Evolutionary conservation across 306 rosid species (phyloP).

Genomic region (Rosa multiflora): DNA sequence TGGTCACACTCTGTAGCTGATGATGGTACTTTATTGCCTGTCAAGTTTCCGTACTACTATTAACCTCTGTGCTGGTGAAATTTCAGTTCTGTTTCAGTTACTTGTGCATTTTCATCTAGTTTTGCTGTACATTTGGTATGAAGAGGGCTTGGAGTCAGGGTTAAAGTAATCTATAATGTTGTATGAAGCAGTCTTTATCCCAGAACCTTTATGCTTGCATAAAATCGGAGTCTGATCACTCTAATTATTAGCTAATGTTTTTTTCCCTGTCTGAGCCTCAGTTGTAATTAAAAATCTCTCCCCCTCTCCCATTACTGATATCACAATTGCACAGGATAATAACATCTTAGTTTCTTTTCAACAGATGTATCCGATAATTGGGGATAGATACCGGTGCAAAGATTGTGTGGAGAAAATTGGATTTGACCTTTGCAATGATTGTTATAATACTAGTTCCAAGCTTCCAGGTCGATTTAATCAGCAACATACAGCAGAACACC

Average conservation of each 20-base stretch:
- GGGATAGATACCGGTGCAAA: conserved; percentile 72
- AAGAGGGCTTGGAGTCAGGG: neutral
- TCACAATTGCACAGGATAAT: neutral
- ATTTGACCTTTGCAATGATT: conserved; percentile 78
- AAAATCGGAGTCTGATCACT: neutral
- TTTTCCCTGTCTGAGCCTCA: neutral
- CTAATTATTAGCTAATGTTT: neutral
- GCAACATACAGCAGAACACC: conserved; percentile 84
- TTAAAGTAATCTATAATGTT: neutral
- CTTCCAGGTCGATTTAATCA: conserved; percentile 95
- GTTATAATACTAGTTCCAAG: conserved; percentile 59
- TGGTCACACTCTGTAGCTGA: neutral
- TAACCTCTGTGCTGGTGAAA: neutral
- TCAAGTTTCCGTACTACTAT: neutral
- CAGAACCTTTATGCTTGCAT: neutral
- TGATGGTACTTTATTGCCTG: neutral
- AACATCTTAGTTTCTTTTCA: conserved; percentile 1
- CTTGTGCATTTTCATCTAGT: neutral
- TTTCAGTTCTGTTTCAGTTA: neutral
- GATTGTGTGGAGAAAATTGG: conserved; percentile 66
- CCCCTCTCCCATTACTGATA: too few relatives aligned
- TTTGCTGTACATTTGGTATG: neutral
- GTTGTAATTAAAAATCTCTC: neutral
- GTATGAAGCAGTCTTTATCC: neutral
- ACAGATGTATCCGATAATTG: conserved; percentile 67